Evolutionary conservation across 352 stramenopile species (phyloP).

Genomic region (Phytophthora aleatoria): DNA sequence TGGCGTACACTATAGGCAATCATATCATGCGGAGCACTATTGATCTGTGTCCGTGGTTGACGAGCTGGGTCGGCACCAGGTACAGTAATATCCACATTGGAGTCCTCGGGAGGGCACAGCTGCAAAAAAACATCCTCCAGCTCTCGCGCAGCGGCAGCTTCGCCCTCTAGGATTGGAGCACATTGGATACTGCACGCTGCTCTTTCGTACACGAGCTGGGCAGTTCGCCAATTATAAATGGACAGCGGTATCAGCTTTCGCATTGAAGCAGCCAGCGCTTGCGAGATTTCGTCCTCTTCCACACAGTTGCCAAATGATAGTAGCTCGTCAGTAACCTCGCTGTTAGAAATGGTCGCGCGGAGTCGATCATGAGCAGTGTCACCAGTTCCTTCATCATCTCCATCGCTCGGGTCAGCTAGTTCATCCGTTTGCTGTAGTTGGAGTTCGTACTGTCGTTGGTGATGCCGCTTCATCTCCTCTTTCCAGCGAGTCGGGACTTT

Average conservation of each 20-base stretch:
- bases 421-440: constrained; percentile 36
- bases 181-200: constrained; percentile 58
- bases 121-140: constrained; percentile 68
- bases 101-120: constrained; percentile 42
- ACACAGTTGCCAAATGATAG: constrained; percentile 56
- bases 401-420: constrained; percentile 26
- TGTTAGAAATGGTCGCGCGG: constrained; percentile 28
- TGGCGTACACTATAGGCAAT: constrained; percentile 52
- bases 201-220: constrained; percentile 66
- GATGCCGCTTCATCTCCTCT: constrained; percentile 45
- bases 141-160: constrained; percentile 41
- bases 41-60: constrained; percentile 36
- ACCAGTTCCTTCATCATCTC: constrained; percentile 30
- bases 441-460: constrained; percentile 34
- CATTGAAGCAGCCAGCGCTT: constrained; percentile 52
- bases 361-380: constrained; percentile 13
- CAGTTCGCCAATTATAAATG: constrained; percentile 71
- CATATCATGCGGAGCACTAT: constrained; percentile 52
- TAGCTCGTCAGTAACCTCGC: constrained; percentile 29
- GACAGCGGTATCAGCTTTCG: constrained; percentile 63
- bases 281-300: constrained; percentile 83
- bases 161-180: constrained; percentile 50
- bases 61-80: constrained; percentile 16
- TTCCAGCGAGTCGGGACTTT: constrained; percentile 39
- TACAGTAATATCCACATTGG: constrained; percentile 15